These are phyloP conservation scores for Pythium guiyangense DNA, from an alignment of 352 stramenopile genomes.

Conservation along the genomic window DNA sequence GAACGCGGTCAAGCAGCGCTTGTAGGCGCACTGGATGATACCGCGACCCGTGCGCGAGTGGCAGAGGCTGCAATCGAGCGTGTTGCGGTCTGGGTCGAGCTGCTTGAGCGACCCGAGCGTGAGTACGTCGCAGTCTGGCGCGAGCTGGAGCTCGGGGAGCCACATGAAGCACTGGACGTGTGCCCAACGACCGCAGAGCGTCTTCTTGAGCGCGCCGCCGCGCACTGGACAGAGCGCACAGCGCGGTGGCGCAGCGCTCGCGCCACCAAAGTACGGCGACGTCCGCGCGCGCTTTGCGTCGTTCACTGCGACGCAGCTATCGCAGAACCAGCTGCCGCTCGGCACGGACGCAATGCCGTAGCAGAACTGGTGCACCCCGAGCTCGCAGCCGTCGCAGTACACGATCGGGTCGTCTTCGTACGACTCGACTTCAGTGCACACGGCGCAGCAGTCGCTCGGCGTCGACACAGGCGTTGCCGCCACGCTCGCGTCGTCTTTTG, in stretches of 20 bases:
- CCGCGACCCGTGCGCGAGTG: slow-evolving; percentile 49
- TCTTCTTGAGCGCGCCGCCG: slow-evolving; percentile 54
- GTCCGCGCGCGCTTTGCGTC: neutral
- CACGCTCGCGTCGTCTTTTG: neutral
- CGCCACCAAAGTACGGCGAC: neutral
- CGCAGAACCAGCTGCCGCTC: slow-evolving; percentile 83
- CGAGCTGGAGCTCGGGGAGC: slow-evolving; percentile 70
- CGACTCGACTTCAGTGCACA: slow-evolving; percentile 80
- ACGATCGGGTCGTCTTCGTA: slow-evolving; percentile 89
- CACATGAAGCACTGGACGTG: slow-evolving; percentile 86
- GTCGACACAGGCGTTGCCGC: slow-evolving; percentile 3
- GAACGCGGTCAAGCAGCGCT: slow-evolving; percentile 67
- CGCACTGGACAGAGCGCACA: slow-evolving; percentile 74
- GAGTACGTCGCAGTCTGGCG: slow-evolving; percentile 26
- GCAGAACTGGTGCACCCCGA: slow-evolving; percentile 87
- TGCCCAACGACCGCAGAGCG: slow-evolving; percentile 64
- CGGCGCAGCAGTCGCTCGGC: slow-evolving; percentile 38
- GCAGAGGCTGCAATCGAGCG: slow-evolving; percentile 67
- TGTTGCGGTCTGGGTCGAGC: slow-evolving; percentile 56
- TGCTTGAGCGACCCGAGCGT: slow-evolving; percentile 38
- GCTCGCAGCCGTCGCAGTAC: slow-evolving; percentile 87
- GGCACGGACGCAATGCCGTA: slow-evolving; percentile 75
- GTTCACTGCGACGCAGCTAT: slow-evolving; percentile 27
- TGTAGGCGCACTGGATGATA: slow-evolving; percentile 77
- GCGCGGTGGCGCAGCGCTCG: neutral